Evolutionary conservation across 2,329 filamentous ascomycete genomes (phyloP).

Genomic region (Aspergillus sp.): DNA sequence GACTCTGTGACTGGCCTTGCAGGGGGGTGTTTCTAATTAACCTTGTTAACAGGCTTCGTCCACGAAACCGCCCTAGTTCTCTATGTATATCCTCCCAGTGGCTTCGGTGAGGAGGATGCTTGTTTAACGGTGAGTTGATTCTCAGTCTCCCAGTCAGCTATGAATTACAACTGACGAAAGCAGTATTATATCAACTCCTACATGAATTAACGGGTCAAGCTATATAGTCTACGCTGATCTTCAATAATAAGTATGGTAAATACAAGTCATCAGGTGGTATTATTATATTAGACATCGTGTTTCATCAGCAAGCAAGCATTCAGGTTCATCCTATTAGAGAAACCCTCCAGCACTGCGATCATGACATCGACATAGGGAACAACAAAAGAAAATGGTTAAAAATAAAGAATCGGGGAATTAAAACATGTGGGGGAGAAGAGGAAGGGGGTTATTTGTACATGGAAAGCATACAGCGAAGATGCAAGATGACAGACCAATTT

Average conservation of each 20-base stretch:
- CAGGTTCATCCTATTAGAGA: background rate
- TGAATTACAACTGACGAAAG: background rate
- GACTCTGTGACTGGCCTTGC: background rate
- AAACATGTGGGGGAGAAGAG: conserved; percentile 18
- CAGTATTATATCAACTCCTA: conserved; percentile 50
- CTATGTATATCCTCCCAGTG: conserved; percentile 47
- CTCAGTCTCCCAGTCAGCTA: too few species aligned
- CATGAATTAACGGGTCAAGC: conserved; percentile 21
- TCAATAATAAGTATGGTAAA: conserved; percentile 1
- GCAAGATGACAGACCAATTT: background rate
- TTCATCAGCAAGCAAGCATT: conserved; percentile 9
- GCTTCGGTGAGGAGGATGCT: conserved; percentile 43
- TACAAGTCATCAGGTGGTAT: conserved; percentile 9
- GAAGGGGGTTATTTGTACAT: conserved; percentile 11
- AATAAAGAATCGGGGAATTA: conserved; percentile 12
- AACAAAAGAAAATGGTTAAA: conserved; percentile 18
- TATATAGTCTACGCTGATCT: background rate
- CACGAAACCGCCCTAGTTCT: conserved; percentile 47
- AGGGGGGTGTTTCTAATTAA: background rate
- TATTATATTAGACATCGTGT: conserved; percentile 16
- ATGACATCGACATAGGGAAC: conserved; percentile 6
- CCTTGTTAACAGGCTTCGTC: conserved; percentile 37
- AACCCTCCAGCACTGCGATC: conserved; percentile 10
- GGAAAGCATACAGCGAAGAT: conserved; percentile 7
- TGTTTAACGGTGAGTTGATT: conserved; percentile 44